A percentile compares a stretch with the other conserved stretches of the same genome.
Evolutionary conservation across 352 stramenopile species (phyloP).

Genomic region (Pythium pectinolyticum): DNA sequence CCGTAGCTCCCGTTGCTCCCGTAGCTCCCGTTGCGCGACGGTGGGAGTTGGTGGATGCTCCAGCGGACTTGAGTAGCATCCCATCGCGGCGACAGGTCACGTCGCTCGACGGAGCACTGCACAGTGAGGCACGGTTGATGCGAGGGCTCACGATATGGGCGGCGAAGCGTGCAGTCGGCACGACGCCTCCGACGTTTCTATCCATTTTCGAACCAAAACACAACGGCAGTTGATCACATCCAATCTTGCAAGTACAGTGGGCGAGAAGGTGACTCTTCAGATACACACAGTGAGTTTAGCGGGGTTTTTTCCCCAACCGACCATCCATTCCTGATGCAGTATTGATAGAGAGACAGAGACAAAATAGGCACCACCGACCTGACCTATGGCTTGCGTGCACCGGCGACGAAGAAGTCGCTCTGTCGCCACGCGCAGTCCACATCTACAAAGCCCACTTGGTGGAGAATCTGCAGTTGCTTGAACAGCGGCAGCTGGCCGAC

Average conservation of each 20-base stretch:
- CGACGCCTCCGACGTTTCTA: not conserved
- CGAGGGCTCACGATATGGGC: not conserved
- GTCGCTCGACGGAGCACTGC: not conserved
- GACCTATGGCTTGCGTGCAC: conserved; percentile 41
- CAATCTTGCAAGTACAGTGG: too few relatives aligned
- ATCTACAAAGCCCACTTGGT: conserved; percentile 63
- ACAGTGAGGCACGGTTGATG: not conserved
- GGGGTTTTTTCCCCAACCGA: not conserved
- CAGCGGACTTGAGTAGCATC: too few relatives aligned
- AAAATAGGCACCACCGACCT: not conserved
- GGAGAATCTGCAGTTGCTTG: conserved; percentile 55
- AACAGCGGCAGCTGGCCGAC: conserved; percentile 70
- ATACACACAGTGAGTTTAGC: not conserved
- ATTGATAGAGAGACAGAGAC: not conserved
- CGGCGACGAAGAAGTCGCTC: conserved; percentile 73
- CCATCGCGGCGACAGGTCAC: not conserved
- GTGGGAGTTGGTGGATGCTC: too few relatives aligned
- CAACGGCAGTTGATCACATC: too few relatives aligned
- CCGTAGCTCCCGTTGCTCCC: too few relatives aligned
- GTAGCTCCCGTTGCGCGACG: too few relatives aligned
- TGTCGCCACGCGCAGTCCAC: conserved; percentile 77
- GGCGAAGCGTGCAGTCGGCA: conserved; percentile 1
- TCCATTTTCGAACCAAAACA: too few relatives aligned
- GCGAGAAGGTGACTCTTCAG: conserved; percentile 8
- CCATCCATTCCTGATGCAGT: not conserved